phyloP scores from a whole-genome alignment of 2,329 filamentous ascomycete genomes.

The Aspergillus floridensis region DNA sequence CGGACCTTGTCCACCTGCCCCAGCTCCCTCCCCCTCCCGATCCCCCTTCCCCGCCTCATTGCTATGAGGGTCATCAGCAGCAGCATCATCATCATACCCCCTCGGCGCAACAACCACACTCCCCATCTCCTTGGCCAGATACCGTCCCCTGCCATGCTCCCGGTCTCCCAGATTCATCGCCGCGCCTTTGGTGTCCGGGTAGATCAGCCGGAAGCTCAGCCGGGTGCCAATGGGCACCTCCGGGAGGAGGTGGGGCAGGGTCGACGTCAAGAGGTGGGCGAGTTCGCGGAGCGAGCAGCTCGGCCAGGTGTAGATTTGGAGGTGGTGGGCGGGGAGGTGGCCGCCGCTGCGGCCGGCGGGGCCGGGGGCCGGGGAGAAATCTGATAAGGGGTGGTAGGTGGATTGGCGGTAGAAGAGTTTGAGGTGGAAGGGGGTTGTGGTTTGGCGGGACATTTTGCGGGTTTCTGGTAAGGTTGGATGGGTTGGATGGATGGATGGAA shows the following conservation, averaged over 20 bases:
- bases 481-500: not conserved
- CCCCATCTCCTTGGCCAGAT: constrained; percentile 76
- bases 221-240: constrained; percentile 75
- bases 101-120: constrained; percentile 68
- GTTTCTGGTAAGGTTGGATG: not conserved
- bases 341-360: constrained; percentile 23
- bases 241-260: constrained; percentile 68
- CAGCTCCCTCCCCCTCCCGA: not conserved
- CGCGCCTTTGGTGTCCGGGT: constrained; percentile 63
- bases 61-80: not conserved
- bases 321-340: constrained; percentile 57
- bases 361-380: constrained; percentile 54
- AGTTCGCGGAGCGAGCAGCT: constrained; percentile 79
- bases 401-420: constrained; percentile 79
- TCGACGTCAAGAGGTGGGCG: constrained; percentile 68
- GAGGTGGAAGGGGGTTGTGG: constrained; percentile 76
- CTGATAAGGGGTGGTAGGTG: constrained; percentile 61
- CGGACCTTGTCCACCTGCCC: no score
- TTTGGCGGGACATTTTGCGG: constrained; percentile 50
- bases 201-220: constrained; percentile 83
- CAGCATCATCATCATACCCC: constrained; percentile 22
- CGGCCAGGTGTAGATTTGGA: constrained; percentile 84
- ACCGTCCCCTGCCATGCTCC: constrained; percentile 55
- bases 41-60: constrained; percentile 31
- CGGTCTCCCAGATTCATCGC: constrained; percentile 36